Evolutionary conservation across 805 yeast genomes (phyloP).

Genomic region (Wickerhamomyces strasburgensis): DNA sequence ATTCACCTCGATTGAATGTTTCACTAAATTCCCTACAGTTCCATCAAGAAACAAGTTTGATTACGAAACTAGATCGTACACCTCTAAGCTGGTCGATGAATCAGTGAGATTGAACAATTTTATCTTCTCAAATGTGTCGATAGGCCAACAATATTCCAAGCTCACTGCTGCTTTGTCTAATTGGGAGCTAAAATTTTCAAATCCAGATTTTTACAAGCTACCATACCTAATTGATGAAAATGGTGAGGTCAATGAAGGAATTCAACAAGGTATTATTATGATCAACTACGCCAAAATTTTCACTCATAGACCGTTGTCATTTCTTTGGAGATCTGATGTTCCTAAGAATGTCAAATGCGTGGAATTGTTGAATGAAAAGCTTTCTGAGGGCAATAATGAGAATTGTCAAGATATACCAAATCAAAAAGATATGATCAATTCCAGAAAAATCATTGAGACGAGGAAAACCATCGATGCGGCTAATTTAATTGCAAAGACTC

Average conservation of each 20-base stretch:
- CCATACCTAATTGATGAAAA: constrained; percentile 38
- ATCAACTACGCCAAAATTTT: constrained; percentile 50
- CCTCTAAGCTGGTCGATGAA: constrained; percentile 44
- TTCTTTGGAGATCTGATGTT: constrained; percentile 44
- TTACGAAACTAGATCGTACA: constrained; percentile 41
- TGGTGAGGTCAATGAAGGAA: constrained; percentile 49
- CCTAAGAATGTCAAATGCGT: constrained; percentile 37
- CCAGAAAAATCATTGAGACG: constrained; percentile 46
- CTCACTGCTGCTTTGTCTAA: constrained; percentile 44
- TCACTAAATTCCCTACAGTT: constrained; percentile 35
- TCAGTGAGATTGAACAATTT: constrained; percentile 43
- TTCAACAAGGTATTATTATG: constrained; percentile 45
- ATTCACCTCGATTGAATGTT: constrained; percentile 31
- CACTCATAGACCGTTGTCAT: constrained; percentile 49
- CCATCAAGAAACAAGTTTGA: constrained; percentile 37
- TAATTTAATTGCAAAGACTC: constrained; percentile 39
- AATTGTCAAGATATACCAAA: constrained; percentile 27
- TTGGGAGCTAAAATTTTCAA: constrained; percentile 44
- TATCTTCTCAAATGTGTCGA: constrained; percentile 36
- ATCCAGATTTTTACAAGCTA: constrained; percentile 37
- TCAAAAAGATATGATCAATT: constrained; percentile 32
- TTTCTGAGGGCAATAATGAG: constrained; percentile 25
- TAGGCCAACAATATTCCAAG: constrained; percentile 32
- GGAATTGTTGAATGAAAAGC: constrained; percentile 20
- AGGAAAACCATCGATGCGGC: constrained; percentile 52